phyloP scores from a whole-genome alignment of 1,139 yeast genomes.

The Magnusiomyces sp. region DNA sequence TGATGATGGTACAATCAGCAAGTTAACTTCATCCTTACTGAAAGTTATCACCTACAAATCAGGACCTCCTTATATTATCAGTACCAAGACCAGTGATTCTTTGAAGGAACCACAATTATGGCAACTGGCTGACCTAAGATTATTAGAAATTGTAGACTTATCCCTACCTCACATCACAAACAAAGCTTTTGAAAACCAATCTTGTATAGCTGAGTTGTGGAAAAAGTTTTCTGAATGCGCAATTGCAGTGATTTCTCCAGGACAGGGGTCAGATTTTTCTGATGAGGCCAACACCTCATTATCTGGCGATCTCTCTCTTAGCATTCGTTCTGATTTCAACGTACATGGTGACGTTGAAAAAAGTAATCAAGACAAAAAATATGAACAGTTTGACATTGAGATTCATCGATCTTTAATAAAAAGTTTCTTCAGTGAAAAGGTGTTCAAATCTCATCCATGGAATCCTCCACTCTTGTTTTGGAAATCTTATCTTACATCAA shows the following conservation, averaged over 20 bases:
- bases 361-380: constrained; percentile 16
- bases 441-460: background rate
- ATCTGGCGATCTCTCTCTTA: too few species aligned
- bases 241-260: constrained; percentile 33
- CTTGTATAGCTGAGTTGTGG: constrained; percentile 35
- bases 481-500: constrained; percentile 6
- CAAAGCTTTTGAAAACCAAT: constrained; percentile 22
- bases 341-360: constrained; percentile 1
- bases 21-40: constrained; percentile 19
- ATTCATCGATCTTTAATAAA: constrained; percentile 29
- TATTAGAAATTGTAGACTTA: constrained; percentile 18
- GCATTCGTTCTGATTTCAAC: constrained; percentile 6
- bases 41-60: constrained; percentile 21
- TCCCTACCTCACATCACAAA: constrained; percentile 17
- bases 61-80: constrained; percentile 10
- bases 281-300: too few species aligned
- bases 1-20: constrained; percentile 40
- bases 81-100: constrained; percentile 1
- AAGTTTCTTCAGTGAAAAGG: background rate
- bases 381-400: constrained; percentile 43
- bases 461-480: constrained; percentile 7
- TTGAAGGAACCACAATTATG: constrained; percentile 23
- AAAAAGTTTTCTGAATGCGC: constrained; percentile 38
- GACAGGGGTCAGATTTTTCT: background rate
- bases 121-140: constrained; percentile 26